Base-by-base conservation (phyloP, 441 rosid genomes). In the Corymbia citriodora region DNA sequence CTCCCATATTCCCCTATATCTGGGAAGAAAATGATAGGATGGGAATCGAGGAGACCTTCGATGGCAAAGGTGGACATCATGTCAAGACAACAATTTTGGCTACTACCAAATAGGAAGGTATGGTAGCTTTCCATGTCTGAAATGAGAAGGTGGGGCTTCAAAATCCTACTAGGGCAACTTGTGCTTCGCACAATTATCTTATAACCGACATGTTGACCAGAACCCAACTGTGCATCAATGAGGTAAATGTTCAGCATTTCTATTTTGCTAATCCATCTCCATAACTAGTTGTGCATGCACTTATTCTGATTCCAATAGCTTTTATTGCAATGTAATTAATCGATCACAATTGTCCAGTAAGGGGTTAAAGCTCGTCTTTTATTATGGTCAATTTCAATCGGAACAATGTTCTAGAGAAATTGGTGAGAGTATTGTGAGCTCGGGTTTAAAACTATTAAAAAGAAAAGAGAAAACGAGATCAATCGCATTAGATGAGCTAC, bases 281-380 rank as follows among this genome's bases (percentile, higher is more conserved):
- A 3, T 12, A 63, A 27, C 70, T 63, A 0, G 4, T 63, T 63
- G 14, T 63, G 17, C 33, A 63, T 63, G 33, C 33, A 29, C 70
- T 63, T 63, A 12, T 6, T 27, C 29, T 29, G 17, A 63, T 63
- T 12, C 7, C 29, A 29, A 29, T 63, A 12, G 29, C 17, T 63
- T 63, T 63, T 6, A 29, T 63, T 9, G 17, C 4, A 12, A 63
- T 1, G 2, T 1, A 29, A 61, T 0, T 8, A 2, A 63, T 27
- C 70, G 29, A 29, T 63, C 70, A 63, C 33, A 63, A 29, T 0
- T 61, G 70, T 27, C 70, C 3, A 23, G 29, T 16, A 63, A 63
- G 1, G 17, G 4, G 8, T 63, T 63, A 63, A 63, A 29, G 70
- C 70, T 63, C 6, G 70, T 29, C 33, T 63, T 63, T 63, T 52